A percentile compares a stretch with the other conserved stretches of the same genome.
phyloP scores from a whole-genome alignment of 2,329 filamentous ascomycete genomes.

The Hyphodiscus sp. region DNA sequence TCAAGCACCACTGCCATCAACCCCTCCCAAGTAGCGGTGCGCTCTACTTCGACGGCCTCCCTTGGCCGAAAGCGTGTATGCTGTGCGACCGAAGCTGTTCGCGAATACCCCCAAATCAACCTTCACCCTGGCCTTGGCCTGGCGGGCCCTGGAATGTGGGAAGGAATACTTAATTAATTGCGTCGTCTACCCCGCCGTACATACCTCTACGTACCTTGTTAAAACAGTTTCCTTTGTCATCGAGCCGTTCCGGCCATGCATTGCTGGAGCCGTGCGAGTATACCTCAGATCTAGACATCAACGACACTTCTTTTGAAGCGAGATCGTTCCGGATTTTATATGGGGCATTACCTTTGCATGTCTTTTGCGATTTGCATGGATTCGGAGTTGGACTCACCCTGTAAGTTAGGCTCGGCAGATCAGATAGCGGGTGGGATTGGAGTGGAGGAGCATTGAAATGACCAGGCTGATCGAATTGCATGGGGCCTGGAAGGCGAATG shows the following conservation, averaged over 20 bases:
- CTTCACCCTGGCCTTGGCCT: constrained; percentile 44
- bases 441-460: neutral
- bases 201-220: neutral
- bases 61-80: constrained; percentile 57
- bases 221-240: neutral
- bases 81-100: constrained; percentile 53
- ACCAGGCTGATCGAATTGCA: neutral
- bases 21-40: constrained; percentile 35
- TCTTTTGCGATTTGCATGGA: neutral
- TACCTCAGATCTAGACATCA: neutral
- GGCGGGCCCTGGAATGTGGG: constrained; percentile 60
- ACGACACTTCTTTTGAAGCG: neutral
- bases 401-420: neutral
- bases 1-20: constrained; percentile 33
- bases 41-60: constrained; percentile 37
- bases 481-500: neutral
- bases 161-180: constrained; percentile 49
- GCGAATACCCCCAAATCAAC: constrained; percentile 39
- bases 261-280: neutral
- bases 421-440: neutral
- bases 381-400: neutral
- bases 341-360: neutral
- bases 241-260: neutral
- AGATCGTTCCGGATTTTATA: neutral
- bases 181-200: neutral